Evolutionary conservation across 805 yeast species (phyloP), one percentile per base, ranked within the genome.

Genomic region (Candida silvicultrix): DNA sequence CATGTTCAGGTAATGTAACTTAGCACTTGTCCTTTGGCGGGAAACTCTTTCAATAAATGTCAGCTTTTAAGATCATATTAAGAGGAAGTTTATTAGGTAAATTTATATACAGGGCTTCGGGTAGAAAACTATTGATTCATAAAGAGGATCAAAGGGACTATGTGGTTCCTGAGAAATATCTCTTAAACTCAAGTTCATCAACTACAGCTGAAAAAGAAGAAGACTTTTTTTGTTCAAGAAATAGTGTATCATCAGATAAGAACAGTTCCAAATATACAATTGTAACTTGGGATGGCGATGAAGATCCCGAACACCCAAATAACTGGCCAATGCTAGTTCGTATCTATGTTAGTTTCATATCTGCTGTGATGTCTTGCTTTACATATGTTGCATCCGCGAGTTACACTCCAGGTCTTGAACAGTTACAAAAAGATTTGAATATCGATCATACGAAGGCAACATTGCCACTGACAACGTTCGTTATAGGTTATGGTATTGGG

Each of bases 401-500:
- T 25, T 71, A 74, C 49, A 70, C 83, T 0, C 83, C 85, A 0
- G 77, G 79, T 19, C 63, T 71, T 29, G 65, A 58, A 18, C 61
- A 66, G n/a, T 56, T 81, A 23, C 69, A 65, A 60, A 60, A 61
- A 23, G 74, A 77, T 39, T 77, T 78, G 52, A 50, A 62, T n/a
- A 69, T 75, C 5, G 64, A 73, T 15, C 61, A 62, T 29, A 72
- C 69, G 6, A 68, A 68, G 5, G 78, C 80, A 0, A 64, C 73
- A 1, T 63, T 81, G 32, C 80, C 81, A 3, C 65, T 81, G 53
- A 64, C 82, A 0, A 50, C 78, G 35, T 81, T 74, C 50, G 80
- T 80, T 8, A 52, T 79, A 25, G 86, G 85, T 10, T 80, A 81
- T 54, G 85, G 81, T 44, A 42, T 78, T 18, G 84, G 84, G 1